These are phyloP conservation scores for Globisporangium echinulatum DNA, from an alignment of 352 stramenopile genomes.

Conservation along the genomic window DNA sequence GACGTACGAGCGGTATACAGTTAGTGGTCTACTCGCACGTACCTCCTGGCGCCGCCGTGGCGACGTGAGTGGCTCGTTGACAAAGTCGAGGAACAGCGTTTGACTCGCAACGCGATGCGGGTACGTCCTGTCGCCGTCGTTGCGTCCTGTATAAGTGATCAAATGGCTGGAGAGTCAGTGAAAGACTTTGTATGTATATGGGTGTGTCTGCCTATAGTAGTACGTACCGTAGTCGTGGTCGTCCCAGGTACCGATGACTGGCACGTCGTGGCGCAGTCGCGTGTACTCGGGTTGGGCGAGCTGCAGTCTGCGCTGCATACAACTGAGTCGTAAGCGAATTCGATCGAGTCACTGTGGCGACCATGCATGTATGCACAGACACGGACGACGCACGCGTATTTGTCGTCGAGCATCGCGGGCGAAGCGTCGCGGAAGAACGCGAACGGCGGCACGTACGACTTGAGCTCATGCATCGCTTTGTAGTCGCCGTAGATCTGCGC, in stretches of 20 bases:
- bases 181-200: background rate
- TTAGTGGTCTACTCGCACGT: background rate
- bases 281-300: slow-evolving; percentile 58
- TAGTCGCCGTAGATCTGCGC: slow-evolving; percentile 72
- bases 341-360: background rate
- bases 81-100: slow-evolving; percentile 81
- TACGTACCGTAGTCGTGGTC: slow-evolving; percentile 86
- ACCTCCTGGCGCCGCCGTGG: slow-evolving; percentile 74
- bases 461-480: slow-evolving; percentile 35
- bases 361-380: background rate
- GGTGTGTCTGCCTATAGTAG: background rate
- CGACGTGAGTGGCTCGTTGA: slow-evolving; percentile 67
- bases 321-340: background rate
- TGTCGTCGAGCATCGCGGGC: slow-evolving; percentile 33
- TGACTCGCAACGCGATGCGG: slow-evolving; percentile 69
- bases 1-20: background rate
- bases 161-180: background rate
- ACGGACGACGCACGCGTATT: slow-evolving; percentile 47
- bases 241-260: slow-evolving; percentile 85
- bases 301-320: slow-evolving; percentile 33
- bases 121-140: slow-evolving; percentile 78
- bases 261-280: slow-evolving; percentile 43
- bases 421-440: slow-evolving; percentile 62
- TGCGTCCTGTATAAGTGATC: slow-evolving; percentile 13
- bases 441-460: slow-evolving; percentile 24